A percentile compares a stretch with the other conserved stretches of the same genome.
Evolutionary conservation across 2,329 filamentous ascomycete genomes (phyloP).

Genomic region (Metarhizium album): DNA sequence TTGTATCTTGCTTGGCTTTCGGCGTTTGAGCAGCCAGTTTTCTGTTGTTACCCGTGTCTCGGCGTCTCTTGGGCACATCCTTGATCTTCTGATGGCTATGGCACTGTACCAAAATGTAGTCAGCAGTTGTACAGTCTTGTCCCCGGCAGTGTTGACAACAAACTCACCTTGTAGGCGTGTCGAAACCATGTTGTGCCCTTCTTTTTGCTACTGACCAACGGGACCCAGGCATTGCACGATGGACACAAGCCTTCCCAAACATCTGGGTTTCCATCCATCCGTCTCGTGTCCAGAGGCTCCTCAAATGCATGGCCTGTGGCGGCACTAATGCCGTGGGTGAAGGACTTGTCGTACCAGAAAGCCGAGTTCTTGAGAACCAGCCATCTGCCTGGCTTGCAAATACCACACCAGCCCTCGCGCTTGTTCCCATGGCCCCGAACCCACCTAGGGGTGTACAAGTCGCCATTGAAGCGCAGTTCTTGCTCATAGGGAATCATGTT

Average conservation of each 20-base stretch:
- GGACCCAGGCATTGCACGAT: constrained; percentile 71
- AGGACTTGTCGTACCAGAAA: constrained; percentile 90
- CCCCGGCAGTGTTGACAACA: neutral
- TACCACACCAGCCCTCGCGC: constrained; percentile 81
- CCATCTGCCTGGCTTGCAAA: constrained; percentile 80
- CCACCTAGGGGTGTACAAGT: constrained; percentile 76
- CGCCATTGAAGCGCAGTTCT: constrained; percentile 66
- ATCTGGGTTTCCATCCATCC: constrained; percentile 71
- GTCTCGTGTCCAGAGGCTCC: constrained; percentile 61
- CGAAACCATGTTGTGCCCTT: constrained; percentile 89
- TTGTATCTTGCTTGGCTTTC: constrained; percentile 36
- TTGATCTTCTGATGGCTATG: constrained; percentile 63
- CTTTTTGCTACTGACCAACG: constrained; percentile 75
- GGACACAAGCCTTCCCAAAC: constrained; percentile 74
- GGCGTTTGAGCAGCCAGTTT: constrained; percentile 29
- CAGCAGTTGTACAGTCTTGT: neutral
- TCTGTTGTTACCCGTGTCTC: constrained; percentile 41
- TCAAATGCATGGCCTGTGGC: constrained; percentile 71
- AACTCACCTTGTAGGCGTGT: constrained; percentile 73
- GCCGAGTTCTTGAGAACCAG: constrained; percentile 82
- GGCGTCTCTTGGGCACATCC: constrained; percentile 56
- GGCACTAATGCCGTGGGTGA: constrained; percentile 77
- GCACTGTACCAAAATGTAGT: constrained; percentile 36
- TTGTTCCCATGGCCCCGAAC: constrained; percentile 79
- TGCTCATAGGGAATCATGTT: constrained; percentile 70